Percentiles rank a stretch among this genome's conserved stretches.
phyloP scores from a whole-genome alignment of 2,329 filamentous ascomycete genomes.

The Ophiostoma pallidulum region DNA sequence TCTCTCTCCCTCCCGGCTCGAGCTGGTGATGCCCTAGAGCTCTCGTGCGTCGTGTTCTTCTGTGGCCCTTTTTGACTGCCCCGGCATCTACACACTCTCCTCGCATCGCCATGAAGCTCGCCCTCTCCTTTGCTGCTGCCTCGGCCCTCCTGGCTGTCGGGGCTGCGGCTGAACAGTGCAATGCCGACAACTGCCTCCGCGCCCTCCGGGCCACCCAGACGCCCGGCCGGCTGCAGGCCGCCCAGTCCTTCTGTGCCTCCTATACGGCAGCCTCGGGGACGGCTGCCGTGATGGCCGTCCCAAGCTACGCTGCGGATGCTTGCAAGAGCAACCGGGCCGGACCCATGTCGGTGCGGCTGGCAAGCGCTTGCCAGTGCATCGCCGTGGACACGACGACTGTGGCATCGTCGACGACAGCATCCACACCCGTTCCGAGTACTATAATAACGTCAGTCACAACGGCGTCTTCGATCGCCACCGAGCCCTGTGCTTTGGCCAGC shows the following conservation, averaged over 20 bases:
- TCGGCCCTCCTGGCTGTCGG: not conserved
- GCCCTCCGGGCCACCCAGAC: slow-evolving; percentile 27
- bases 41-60: not conserved
- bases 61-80: not conserved
- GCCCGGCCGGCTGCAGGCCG: slow-evolving; percentile 25
- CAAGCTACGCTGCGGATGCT: slow-evolving; percentile 17
- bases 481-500: slow-evolving; percentile 15
- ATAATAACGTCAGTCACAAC: not conserved
- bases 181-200: slow-evolving; percentile 29
- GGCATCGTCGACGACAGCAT: not conserved
- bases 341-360: slow-evolving; percentile 15
- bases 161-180: slow-evolving; percentile 2
- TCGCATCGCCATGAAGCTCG: slow-evolving; percentile 7
- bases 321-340: slow-evolving; percentile 18
- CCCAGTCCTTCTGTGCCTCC: slow-evolving; percentile 26
- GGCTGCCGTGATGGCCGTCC: slow-evolving; percentile 13
- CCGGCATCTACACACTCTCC: not conserved
- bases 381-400: not conserved
- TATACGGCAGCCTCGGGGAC: slow-evolving; percentile 13
- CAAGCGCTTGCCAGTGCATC: slow-evolving; percentile 20
- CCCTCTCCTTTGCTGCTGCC: not conserved
- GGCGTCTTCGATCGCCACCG: not conserved
- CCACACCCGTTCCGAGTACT: not conserved
- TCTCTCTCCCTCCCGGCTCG: too few species aligned
- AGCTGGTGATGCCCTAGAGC: too few species aligned